phyloP scores from a whole-genome alignment of 257 asterid genomes.

The Lycium ferocissimum region DNA sequence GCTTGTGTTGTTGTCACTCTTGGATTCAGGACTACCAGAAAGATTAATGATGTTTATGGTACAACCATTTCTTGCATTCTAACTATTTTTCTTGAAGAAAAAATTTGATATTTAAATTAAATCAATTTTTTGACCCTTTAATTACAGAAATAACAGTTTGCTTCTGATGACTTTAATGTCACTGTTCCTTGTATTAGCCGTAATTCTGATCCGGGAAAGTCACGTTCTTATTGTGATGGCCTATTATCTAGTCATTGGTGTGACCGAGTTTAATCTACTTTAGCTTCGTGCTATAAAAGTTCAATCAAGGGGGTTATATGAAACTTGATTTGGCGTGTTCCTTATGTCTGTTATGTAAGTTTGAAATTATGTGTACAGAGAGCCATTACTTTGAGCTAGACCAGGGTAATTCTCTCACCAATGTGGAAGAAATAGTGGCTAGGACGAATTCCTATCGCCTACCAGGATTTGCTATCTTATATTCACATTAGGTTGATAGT shows the following conservation, averaged over 20 bases:
- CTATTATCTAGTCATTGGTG: slow-evolving; percentile 41
- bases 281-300: slow-evolving; percentile 58
- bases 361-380: slow-evolving; percentile 54
- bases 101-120: too few relatives aligned
- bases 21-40: too few relatives aligned
- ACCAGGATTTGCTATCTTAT: slow-evolving; percentile 59
- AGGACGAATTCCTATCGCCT: slow-evolving; percentile 37
- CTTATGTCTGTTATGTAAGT: slow-evolving; percentile 50
- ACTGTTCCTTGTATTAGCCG: slow-evolving; percentile 45
- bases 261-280: slow-evolving; percentile 49
- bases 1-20: too few relatives aligned
- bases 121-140: not conserved
- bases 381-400: slow-evolving; percentile 52
- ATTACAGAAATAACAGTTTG: slow-evolving; percentile 60
- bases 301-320: slow-evolving; percentile 56
- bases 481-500: slow-evolving; percentile 62
- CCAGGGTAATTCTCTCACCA: slow-evolving; percentile 48
- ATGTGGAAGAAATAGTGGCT: slow-evolving; percentile 32
- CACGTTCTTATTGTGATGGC: not conserved
- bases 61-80: too few relatives aligned
- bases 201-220: slow-evolving; percentile 69
- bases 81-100: too few relatives aligned
- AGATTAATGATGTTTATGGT: too few relatives aligned
- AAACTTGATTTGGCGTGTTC: slow-evolving; percentile 51
- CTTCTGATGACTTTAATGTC: slow-evolving; percentile 63